Conservation (phyloP, 1,284 basidiomycete species). For the Sphagnurus paluster region DNA sequence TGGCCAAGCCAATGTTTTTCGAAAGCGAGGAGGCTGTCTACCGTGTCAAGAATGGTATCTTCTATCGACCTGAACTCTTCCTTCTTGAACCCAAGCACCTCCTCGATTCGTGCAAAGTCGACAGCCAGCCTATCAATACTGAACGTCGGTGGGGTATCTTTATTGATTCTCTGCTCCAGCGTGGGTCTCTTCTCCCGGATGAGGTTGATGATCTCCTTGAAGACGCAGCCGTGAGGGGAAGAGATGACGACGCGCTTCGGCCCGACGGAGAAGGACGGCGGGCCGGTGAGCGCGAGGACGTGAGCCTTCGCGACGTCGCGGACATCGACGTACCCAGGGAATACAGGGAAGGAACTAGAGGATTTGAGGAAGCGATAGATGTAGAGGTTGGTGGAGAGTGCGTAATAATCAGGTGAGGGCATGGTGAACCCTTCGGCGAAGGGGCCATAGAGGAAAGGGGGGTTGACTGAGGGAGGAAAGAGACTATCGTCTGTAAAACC, state of each 20-base stretch:
- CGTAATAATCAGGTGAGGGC: conserved; percentile 23
- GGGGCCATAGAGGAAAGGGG: conserved; percentile 30
- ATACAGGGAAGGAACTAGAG: conserved; percentile 22
- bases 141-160: background rate
- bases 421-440: conserved; percentile 25
- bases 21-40: conserved; percentile 5
- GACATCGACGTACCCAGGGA: conserved; percentile 27
- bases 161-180: conserved; percentile 3
- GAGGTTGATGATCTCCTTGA: conserved; percentile 18
- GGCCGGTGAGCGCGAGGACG: conserved; percentile 26
- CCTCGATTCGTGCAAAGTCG: conserved; percentile 5
- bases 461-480: conserved; percentile 20
- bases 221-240: conserved; percentile 26
- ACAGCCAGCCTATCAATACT: background rate
- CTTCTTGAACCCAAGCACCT: conserved; percentile 1
- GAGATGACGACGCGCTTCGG: conserved; percentile 31
- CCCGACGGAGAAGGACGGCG: conserved; percentile 21
- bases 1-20: conserved; percentile 4
- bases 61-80: conserved; percentile 2
- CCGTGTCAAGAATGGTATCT: conserved; percentile 5
- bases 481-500: background rate
- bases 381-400: conserved; percentile 28
- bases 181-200: conserved; percentile 28
- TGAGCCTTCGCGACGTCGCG: conserved; percentile 33
- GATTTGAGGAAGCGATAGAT: conserved; percentile 29